Evolutionary conservation across 306 rosid species (phyloP).

Genomic region (Senna siamea): DNA sequence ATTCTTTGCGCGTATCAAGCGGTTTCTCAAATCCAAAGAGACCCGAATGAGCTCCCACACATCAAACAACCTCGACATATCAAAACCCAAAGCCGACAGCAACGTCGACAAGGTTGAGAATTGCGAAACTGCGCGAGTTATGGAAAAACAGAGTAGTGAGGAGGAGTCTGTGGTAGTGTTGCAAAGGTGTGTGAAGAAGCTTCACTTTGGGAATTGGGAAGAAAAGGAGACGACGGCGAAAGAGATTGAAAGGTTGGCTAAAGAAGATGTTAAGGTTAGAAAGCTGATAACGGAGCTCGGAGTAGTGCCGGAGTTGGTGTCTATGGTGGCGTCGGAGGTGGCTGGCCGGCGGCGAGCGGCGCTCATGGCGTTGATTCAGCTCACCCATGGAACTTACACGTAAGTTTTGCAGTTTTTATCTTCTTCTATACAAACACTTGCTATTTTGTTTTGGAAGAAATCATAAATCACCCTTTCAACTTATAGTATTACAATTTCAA

Average conservation of each 20-base stretch:
- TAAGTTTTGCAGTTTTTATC: slow-evolving; percentile 41
- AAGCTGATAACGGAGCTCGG: slow-evolving; percentile 81
- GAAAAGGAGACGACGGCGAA: slow-evolving; percentile 79
- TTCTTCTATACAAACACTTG: background rate
- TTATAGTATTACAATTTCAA: too few relatives aligned
- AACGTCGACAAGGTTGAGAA: slow-evolving; percentile 34
- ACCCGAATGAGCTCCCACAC: slow-evolving; percentile 50
- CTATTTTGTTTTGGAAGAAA: too few relatives aligned
- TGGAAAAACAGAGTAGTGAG: slow-evolving; percentile 42
- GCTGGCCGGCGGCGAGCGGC: slow-evolving; percentile 53
- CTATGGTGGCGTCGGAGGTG: slow-evolving; percentile 63
- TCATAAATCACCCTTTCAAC: too few relatives aligned
- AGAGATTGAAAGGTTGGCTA: slow-evolving; percentile 68
- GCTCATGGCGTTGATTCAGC: slow-evolving; percentile 61
- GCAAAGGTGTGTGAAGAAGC: slow-evolving; percentile 83
- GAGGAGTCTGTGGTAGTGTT: slow-evolving; percentile 46
- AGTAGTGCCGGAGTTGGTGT: slow-evolving; percentile 81
- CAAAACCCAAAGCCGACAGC: slow-evolving; percentile 18
- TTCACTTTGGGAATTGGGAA: slow-evolving; percentile 88
- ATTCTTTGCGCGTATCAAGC: slow-evolving; percentile 68
- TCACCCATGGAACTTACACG: slow-evolving; percentile 83
- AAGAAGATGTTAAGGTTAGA: slow-evolving; percentile 63
- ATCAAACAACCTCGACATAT: slow-evolving; percentile 29
- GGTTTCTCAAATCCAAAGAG: slow-evolving; percentile 68
- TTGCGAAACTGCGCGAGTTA: slow-evolving; percentile 24